Evolutionary conservation across 2,329 filamentous ascomycete species (phyloP).

Genomic region (Truncatella angustata): DNA sequence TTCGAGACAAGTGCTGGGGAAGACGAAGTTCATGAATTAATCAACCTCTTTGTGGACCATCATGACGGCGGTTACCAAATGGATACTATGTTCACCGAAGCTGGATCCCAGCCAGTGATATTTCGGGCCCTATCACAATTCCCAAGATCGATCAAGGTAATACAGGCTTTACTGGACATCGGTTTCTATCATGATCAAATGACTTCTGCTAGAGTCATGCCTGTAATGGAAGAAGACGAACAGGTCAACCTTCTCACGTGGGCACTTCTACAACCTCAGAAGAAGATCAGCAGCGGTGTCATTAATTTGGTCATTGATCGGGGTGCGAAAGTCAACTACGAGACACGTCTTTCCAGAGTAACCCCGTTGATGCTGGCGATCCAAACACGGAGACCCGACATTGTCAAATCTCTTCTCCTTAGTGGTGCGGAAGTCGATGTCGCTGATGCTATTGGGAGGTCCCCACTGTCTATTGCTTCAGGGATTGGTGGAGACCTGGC

Average conservation of each 20-base stretch:
- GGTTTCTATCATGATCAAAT: constrained; percentile 60
- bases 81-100: constrained; percentile 47
- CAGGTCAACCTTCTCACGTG: constrained; percentile 57
- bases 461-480: constrained; percentile 60
- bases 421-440: constrained; percentile 60
- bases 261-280: constrained; percentile 62
- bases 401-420: constrained; percentile 55
- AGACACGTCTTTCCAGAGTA: constrained; percentile 48
- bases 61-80: constrained; percentile 44
- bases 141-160: constrained; percentile 51
- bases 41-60: constrained; percentile 51
- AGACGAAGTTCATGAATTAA: constrained; percentile 47
- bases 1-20: constrained; percentile 51
- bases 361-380: constrained; percentile 62
- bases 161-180: constrained; percentile 52
- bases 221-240: constrained; percentile 50
- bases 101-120: constrained; percentile 45
- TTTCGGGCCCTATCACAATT: constrained; percentile 53
- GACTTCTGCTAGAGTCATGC: constrained; percentile 40
- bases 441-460: constrained; percentile 54
- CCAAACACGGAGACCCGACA: constrained; percentile 51
- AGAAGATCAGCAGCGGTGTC: constrained; percentile 57
- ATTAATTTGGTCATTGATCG: constrained; percentile 55
- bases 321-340: constrained; percentile 56
- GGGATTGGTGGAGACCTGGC: constrained; percentile 51